Conservation (phyloP, 2,329 filamentous ascomycete species). For the Talaromyces sp. region DNA sequence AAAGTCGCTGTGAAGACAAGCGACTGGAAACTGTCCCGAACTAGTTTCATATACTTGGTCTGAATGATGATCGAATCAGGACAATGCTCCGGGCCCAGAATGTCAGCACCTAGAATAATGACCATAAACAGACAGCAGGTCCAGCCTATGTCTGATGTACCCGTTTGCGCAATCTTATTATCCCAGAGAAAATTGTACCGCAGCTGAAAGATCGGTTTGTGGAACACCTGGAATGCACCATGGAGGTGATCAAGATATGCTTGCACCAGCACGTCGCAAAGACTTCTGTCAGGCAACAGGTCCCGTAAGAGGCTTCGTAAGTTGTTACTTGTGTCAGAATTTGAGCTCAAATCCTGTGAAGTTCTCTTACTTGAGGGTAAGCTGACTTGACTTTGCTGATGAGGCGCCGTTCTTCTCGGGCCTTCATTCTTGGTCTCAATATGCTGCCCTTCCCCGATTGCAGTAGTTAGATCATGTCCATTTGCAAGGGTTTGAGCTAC, state of each 20-base stretch:
- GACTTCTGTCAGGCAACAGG: conserved; percentile 6
- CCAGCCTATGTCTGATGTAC: conserved; percentile 33
- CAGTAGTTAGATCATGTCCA: neutral
- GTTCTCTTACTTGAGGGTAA: neutral
- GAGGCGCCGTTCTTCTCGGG: neutral
- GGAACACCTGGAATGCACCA: conserved; percentile 38
- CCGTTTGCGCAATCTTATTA: conserved; percentile 8
- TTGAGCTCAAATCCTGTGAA: neutral
- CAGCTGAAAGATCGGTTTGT: conserved; percentile 36
- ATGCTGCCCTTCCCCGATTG: neutral
- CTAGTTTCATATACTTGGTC: conserved; percentile 23
- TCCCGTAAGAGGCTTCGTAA: conserved; percentile 4
- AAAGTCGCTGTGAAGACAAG: conserved; percentile 33
- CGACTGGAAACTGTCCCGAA: conserved; percentile 27
- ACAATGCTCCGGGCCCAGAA: conserved; percentile 21
- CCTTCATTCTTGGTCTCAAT: neutral
- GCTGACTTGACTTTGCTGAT: conserved; percentile 1
- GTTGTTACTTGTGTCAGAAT: neutral
- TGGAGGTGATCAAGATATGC: conserved; percentile 39
- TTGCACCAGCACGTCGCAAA: conserved; percentile 31
- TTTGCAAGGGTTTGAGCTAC: neutral
- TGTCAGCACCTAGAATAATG: conserved; percentile 36
- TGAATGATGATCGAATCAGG: conserved; percentile 26
- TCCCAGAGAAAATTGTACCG: conserved; percentile 32
- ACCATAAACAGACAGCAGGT: conserved; percentile 40